phyloP scores from a whole-genome alignment of 2,329 filamentous ascomycete genomes.

The Penicillium occitanis region DNA sequence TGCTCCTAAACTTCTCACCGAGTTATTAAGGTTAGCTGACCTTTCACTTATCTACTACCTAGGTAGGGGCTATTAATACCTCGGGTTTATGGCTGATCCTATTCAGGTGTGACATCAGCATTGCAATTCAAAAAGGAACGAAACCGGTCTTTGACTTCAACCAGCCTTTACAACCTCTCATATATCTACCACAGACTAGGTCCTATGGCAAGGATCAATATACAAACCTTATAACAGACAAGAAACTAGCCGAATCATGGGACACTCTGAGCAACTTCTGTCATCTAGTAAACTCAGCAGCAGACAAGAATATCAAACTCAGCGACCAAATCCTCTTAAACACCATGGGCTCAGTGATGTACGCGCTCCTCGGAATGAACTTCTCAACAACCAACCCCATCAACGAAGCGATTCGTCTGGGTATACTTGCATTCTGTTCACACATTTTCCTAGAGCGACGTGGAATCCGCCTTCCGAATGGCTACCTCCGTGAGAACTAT shows the following conservation, averaged over 20 bases:
- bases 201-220: not conserved
- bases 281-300: not conserved
- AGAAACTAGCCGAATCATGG: not conserved
- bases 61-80: too few relatives aligned
- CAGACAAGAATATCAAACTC: not conserved
- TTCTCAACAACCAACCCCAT: not conserved
- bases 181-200: not conserved
- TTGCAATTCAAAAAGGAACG: not conserved
- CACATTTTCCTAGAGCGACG: not conserved
- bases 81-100: not conserved
- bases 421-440: not conserved
- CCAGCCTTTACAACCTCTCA: not conserved
- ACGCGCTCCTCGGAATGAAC: not conserved
- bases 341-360: not conserved
- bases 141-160: not conserved
- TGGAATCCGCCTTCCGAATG: not conserved
- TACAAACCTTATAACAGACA: not conserved
- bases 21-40: not conserved
- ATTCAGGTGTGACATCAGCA: not conserved
- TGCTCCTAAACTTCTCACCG: not conserved
- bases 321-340: not conserved
- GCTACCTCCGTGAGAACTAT: not conserved
- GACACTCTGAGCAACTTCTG: not conserved
- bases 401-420: not conserved
- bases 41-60: not conserved